These are phyloP conservation scores for Chaetomium fimeti DNA, from an alignment of 495 filamentous ascomycete species.

Conservation along the genomic window DNA sequence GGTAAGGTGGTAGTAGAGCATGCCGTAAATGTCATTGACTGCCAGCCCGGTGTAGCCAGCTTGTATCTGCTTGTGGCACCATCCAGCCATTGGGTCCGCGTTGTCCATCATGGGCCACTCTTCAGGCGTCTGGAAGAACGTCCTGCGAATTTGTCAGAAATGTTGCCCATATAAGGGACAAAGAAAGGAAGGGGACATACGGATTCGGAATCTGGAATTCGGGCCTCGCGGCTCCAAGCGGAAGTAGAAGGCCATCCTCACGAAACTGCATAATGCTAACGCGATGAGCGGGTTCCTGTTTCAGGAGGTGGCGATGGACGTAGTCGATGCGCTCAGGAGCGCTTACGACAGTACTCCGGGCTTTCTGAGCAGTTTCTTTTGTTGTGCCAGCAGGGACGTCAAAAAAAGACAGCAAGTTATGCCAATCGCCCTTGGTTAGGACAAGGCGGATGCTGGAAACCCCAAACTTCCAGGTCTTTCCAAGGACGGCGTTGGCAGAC, in stretches of 20 bases:
- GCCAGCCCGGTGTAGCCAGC: not conserved
- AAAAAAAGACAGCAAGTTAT: not conserved
- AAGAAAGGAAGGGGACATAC: not conserved
- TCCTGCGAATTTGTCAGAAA: not conserved
- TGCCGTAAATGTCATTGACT: not conserved
- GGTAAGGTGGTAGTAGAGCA: not conserved
- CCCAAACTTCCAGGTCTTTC: constrained; percentile 30
- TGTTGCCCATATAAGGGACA: too few species aligned
- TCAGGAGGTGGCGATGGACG: not conserved
- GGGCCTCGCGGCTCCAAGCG: constrained; percentile 37
- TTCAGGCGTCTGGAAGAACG: not conserved
- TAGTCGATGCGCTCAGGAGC: constrained; percentile 1
- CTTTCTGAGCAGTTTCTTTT: not conserved
- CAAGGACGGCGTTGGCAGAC: constrained; percentile 1
- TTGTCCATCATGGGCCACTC: not conserved
- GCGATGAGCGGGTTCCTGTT: constrained; percentile 12
- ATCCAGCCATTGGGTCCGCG: not conserved
- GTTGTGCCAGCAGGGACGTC: not conserved
- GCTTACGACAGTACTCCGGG: not conserved
- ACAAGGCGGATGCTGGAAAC: constrained; percentile 14
- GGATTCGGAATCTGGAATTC: not conserved
- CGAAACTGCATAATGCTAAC: constrained; percentile 32
- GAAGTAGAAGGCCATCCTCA: constrained; percentile 39
- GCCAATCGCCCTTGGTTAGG: not conserved
- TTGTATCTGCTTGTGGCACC: not conserved